Evolutionary conservation across 1,284 basidiomycete species (phyloP).

Genomic region (Cronartium quercuum): DNA sequence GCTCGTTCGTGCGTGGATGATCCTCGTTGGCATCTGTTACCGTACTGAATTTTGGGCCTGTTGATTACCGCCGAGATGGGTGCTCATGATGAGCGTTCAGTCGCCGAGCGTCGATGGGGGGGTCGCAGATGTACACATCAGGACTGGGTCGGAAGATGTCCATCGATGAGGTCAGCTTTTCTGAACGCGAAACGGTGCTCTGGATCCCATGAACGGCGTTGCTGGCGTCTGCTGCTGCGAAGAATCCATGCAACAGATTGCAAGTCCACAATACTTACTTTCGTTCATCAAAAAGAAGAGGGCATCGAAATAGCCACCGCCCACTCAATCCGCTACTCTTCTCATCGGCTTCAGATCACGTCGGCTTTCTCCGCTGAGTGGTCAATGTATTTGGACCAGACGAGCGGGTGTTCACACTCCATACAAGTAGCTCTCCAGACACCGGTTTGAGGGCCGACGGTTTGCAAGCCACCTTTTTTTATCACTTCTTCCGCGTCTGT

Average conservation of each 20-base stretch:
- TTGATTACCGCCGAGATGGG: too few species aligned
- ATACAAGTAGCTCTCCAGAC: background rate
- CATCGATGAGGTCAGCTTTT: background rate
- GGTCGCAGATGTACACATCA: too few species aligned
- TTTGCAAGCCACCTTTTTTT: background rate
- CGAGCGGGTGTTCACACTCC: background rate
- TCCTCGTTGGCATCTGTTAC: too few species aligned
- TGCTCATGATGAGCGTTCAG: too few species aligned
- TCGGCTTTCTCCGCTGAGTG: background rate
- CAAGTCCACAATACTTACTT: background rate
- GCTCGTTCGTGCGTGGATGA: too few species aligned
- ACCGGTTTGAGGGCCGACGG: background rate
- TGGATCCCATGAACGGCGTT: background rate
- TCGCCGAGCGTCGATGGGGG: too few species aligned
- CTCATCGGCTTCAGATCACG: background rate
- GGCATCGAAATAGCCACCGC: background rate
- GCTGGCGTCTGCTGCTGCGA: background rate
- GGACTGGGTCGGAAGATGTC: too few species aligned
- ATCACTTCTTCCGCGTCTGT: background rate
- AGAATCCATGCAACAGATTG: background rate
- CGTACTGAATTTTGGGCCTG: too few species aligned
- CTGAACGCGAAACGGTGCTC: background rate
- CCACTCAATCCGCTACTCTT: conserved; percentile 1
- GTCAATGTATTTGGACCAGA: background rate
- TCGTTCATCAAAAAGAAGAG: background rate